Conservation (phyloP, 371 early-diverging fungal genomes). For the Basidiobolus meristosporus region DNA sequence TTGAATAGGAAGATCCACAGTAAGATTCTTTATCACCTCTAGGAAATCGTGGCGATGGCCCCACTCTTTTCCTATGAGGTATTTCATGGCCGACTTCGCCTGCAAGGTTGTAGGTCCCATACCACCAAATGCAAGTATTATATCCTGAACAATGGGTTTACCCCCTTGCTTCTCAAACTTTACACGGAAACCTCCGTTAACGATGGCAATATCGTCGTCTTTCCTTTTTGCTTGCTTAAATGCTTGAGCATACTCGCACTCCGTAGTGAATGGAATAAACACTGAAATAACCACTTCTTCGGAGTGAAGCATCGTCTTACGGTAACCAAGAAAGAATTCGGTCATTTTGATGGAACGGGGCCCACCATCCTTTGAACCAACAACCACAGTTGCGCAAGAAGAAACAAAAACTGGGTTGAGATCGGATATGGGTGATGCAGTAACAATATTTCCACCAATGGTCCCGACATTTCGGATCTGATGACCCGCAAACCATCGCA, state of each 20-base stretch:
- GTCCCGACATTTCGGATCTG: constrained; percentile 68
- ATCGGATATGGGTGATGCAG: constrained; percentile 65
- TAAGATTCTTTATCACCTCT: constrained; percentile 6
- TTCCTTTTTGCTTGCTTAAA: constrained; percentile 67
- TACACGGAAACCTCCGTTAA: constrained; percentile 41
- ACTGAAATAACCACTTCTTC: constrained; percentile 35
- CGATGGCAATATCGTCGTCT: constrained; percentile 68
- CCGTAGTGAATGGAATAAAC: constrained; percentile 25
- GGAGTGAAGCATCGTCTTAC: constrained; percentile 35
- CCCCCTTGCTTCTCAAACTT: constrained; percentile 9
- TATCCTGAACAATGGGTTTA: constrained; percentile 14
- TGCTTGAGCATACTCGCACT: constrained; percentile 32
- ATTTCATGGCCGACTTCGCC: constrained; percentile 14
- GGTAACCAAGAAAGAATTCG: constrained; percentile 55
- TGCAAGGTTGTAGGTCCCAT: constrained; percentile 40
- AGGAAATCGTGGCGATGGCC: constrained; percentile 11
- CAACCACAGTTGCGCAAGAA: constrained; percentile 26
- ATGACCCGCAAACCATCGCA: constrained; percentile 49
- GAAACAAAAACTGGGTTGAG: constrained; percentile 61
- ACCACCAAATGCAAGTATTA: constrained; percentile 47
- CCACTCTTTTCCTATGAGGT: constrained; percentile 22
- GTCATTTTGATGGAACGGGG: constrained; percentile 23
- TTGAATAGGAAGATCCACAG: constrained; percentile 9
- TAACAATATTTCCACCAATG: constrained; percentile 61
- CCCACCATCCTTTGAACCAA: constrained; percentile 13